phyloP scores from a whole-genome alignment of 108 stramenopile species.

The Pseudonitzschia delicatissima region DNA sequence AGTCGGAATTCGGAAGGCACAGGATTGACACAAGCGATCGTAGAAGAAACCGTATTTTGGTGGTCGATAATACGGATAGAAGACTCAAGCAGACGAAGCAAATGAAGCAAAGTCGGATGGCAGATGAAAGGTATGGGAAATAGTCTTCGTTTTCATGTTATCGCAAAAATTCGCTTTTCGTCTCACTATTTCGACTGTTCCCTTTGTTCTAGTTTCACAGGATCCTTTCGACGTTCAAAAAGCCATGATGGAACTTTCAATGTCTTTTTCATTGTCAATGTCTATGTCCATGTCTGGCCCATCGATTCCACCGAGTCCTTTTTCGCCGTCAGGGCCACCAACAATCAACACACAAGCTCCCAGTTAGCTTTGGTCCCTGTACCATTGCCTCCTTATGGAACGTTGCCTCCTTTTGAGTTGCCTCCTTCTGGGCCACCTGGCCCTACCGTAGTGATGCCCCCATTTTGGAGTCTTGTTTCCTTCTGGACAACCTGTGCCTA shows the following conservation, averaged over 20 bases:
- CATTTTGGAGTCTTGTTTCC: too few relatives aligned
- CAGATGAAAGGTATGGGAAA: neutral
- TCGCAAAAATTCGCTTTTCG: too few relatives aligned
- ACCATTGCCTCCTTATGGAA: too few relatives aligned
- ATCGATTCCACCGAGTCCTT: neutral
- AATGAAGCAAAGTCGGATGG: neutral
- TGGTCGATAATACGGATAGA: neutral
- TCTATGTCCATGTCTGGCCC: neutral
- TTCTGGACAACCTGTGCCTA: too few relatives aligned
- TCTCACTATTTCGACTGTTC: neutral
- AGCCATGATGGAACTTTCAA: constrained; percentile 1
- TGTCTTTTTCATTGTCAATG: constrained; percentile 14
- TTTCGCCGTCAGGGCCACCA: neutral
- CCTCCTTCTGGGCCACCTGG: neutral
- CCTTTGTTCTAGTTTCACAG: neutral
- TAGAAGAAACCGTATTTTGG: neutral
- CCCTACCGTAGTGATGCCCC: too few relatives aligned
- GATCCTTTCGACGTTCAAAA: constrained; percentile 6
- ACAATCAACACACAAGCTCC: too few relatives aligned
- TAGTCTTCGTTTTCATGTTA: neutral
- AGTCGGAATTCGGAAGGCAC: neutral
- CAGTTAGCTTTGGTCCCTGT: too few relatives aligned
- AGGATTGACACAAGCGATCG: neutral
- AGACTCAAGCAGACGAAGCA: neutral
- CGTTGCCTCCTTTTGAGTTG: neutral